phyloP scores from a whole-genome alignment of 2,329 filamentous ascomycete genomes.

The Penicillium brasilianum region DNA sequence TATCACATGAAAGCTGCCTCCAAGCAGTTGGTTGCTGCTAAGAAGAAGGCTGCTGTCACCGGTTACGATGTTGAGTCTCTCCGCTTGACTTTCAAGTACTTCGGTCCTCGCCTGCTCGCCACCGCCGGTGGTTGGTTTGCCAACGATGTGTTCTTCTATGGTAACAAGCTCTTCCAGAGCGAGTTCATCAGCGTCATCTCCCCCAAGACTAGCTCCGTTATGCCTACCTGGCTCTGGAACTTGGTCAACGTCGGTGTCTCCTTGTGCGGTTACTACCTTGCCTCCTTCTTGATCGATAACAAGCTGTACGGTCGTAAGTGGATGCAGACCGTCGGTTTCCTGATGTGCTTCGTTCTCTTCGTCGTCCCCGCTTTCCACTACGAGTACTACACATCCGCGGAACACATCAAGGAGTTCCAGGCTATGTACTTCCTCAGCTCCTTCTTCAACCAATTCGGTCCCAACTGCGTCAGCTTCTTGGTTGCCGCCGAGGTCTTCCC shows the following conservation, averaged over 20 bases:
- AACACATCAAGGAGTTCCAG: slow-evolving; percentile 86
- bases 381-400: slow-evolving; percentile 73
- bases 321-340: slow-evolving; percentile 95
- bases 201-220: slow-evolving; percentile 70
- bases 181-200: slow-evolving; percentile 87
- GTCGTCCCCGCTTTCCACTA: slow-evolving; percentile 88
- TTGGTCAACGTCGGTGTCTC: slow-evolving; percentile 88
- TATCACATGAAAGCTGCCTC: slow-evolving; percentile 92
- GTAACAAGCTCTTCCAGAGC: slow-evolving; percentile 95
- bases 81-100: slow-evolving; percentile 76
- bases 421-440: slow-evolving; percentile 97
- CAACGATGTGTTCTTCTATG: slow-evolving; percentile 99
- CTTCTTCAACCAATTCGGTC: slow-evolving; percentile 99
- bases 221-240: slow-evolving; percentile 91
- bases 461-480: slow-evolving; percentile 95
- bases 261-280: slow-evolving; percentile 85
- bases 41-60: slow-evolving; percentile 85
- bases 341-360: slow-evolving; percentile 93
- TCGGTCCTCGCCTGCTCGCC: slow-evolving; percentile 82
- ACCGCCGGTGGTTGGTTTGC: slow-evolving; percentile 91
- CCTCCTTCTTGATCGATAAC: slow-evolving; percentile 89
- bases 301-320: slow-evolving; percentile 94
- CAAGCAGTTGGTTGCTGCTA: slow-evolving; percentile 79
- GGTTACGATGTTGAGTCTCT: slow-evolving; percentile 91
- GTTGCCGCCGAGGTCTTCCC: slow-evolving; percentile 97